Evolutionary conservation across 164 flowering plant species (phyloP).

Genomic region (Vitis rupestris): DNA sequence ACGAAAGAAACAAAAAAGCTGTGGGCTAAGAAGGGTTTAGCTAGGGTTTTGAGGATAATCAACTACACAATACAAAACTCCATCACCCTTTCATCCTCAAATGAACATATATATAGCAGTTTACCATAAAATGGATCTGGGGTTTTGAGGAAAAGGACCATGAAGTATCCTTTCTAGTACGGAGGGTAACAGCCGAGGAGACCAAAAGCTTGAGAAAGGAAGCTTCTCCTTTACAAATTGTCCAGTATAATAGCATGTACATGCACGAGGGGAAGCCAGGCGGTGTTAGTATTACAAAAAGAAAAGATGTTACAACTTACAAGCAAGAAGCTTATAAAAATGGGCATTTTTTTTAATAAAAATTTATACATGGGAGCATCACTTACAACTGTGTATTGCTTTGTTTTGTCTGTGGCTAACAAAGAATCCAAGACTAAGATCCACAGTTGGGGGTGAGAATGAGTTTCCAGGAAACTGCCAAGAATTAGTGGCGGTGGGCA

Average conservation of each 20-base stretch:
- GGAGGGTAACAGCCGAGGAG: slow-evolving; percentile 20
- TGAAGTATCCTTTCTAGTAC: slow-evolving; percentile 29
- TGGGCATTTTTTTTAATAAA: neutral
- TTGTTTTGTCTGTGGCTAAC: neutral
- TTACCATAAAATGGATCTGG: slow-evolving; percentile 4
- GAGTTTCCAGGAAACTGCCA: neutral
- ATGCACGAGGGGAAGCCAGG: slow-evolving; percentile 4
- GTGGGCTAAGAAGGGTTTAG: neutral
- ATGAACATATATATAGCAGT: neutral
- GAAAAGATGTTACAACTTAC: neutral
- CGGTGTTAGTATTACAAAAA: neutral
- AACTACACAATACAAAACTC: neutral
- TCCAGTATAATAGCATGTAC: neutral
- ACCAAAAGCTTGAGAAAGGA: slow-evolving; percentile 14
- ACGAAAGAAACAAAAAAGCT: too few species aligned
- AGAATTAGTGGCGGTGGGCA: neutral
- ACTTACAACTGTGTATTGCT: neutral
- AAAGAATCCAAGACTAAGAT: slow-evolving; percentile 1
- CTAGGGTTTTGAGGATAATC: slow-evolving; percentile 4
- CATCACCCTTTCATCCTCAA: too few species aligned
- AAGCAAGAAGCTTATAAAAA: neutral
- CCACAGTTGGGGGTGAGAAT: neutral
- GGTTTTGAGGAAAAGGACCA: slow-evolving; percentile 15
- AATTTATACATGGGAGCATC: neutral
- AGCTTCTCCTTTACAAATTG: slow-evolving; percentile 10